Evolutionary conservation across 305 asterid species (phyloP).

Genomic region (Fraxinus velutina): DNA sequence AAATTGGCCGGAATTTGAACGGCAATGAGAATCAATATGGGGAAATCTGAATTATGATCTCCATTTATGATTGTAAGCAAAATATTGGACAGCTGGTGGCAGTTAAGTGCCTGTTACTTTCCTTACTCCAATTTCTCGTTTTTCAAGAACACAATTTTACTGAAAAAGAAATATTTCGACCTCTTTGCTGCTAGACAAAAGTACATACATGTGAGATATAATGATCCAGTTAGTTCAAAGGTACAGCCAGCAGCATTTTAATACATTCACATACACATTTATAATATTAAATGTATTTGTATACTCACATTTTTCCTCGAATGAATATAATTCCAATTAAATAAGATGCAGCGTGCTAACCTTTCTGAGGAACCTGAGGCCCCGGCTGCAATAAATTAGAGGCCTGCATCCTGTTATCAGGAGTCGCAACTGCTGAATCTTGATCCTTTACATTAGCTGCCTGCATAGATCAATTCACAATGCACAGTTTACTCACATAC

Average conservation of each 20-base stretch:
- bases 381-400: constrained; percentile 15
- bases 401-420: constrained; percentile 13
- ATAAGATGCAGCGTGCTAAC: constrained; percentile 6
- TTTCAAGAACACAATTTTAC: neutral
- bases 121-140: neutral
- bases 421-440: constrained; percentile 16
- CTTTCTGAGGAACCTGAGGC: constrained; percentile 24
- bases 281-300: neutral
- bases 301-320: neutral
- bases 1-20: neutral
- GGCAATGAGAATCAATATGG: neutral
- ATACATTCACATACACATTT: neutral
- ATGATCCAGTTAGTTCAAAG: neutral
- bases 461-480: constrained; percentile 11
- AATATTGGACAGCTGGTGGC: neutral
- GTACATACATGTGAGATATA: neutral
- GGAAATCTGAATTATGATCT: neutral
- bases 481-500: neutral
- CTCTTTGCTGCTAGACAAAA: neutral
- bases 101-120: neutral
- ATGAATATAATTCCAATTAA: neutral
- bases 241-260: neutral
- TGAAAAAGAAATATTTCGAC: neutral
- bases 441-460: constrained; percentile 18
- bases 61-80: neutral